Conservation (phyloP, 2,329 filamentous ascomycete genomes). For the Fusarium begoniae region DNA sequence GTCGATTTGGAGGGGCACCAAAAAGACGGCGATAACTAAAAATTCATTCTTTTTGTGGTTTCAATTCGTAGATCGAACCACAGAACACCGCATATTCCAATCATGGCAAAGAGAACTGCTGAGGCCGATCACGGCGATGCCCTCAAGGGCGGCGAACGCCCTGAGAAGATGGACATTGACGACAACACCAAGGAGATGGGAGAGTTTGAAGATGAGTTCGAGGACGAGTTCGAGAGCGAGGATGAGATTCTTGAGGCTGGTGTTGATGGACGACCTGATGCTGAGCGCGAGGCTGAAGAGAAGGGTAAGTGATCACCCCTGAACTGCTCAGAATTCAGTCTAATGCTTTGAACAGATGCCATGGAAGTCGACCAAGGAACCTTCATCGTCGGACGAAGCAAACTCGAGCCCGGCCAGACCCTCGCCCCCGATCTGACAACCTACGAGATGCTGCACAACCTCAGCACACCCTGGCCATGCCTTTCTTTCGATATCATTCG, state of each 20-base stretch:
- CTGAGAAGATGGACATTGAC: slow-evolving; percentile 74
- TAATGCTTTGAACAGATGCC: slow-evolving; percentile 59
- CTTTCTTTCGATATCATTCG: slow-evolving; percentile 93
- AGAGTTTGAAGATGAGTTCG: slow-evolving; percentile 96
- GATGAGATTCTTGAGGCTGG: slow-evolving; percentile 96
- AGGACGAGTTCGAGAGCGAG: slow-evolving; percentile 86
- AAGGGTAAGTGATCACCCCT: slow-evolving; percentile 53
- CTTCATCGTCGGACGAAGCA: slow-evolving; percentile 94
- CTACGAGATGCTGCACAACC: slow-evolving; percentile 96
- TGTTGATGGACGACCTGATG: slow-evolving; percentile 90
- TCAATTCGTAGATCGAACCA: not conserved
- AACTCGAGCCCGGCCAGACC: slow-evolving; percentile 89
- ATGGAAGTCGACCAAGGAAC: slow-evolving; percentile 96
- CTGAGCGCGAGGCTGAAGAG: slow-evolving; percentile 91
- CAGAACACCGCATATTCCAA: not conserved
- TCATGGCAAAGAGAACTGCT: slow-evolving; percentile 70
- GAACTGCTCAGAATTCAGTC: not conserved
- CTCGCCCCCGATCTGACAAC: slow-evolving; percentile 91
- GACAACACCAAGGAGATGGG: slow-evolving; percentile 68
- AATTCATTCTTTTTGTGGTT: slow-evolving; percentile 24
- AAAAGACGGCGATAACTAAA: slow-evolving; percentile 21
- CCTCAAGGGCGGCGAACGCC: slow-evolving; percentile 69
- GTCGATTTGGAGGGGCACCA: slow-evolving; percentile 33
- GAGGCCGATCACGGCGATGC: slow-evolving; percentile 57
- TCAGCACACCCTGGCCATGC: slow-evolving; percentile 96